phyloP scores from a whole-genome alignment of 371 early-diverging fungal species.

The Actinomucor elegans region DNA sequence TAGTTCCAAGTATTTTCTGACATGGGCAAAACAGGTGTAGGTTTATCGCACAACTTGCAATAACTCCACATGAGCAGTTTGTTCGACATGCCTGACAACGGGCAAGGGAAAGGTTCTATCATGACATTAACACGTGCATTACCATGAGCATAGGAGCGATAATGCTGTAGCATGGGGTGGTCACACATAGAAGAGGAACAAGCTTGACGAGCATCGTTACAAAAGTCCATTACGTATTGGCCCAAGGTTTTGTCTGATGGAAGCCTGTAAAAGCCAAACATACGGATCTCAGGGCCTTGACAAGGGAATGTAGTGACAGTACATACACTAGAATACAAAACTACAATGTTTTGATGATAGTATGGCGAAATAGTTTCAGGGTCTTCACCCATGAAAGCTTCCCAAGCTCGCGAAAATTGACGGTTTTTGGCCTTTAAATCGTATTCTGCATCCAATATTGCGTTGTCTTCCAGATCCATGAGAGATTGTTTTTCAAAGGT shows the following conservation, averaged over 20 bases:
- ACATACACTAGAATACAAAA: slow-evolving; percentile 74
- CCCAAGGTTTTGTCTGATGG: slow-evolving; percentile 86
- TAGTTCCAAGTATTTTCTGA: slow-evolving; percentile 91
- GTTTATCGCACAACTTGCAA: slow-evolving; percentile 73
- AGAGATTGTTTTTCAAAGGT: slow-evolving; percentile 25
- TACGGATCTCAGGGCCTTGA: slow-evolving; percentile 72
- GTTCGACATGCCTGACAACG: slow-evolving; percentile 72
- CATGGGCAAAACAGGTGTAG: slow-evolving; percentile 78
- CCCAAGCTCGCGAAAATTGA: slow-evolving; percentile 56
- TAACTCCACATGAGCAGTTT: slow-evolving; percentile 90
- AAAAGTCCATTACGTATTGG: slow-evolving; percentile 84
- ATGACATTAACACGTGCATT: slow-evolving; percentile 78
- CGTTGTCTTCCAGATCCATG: not conserved
- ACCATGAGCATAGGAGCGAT: slow-evolving; percentile 86
- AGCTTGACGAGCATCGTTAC: slow-evolving; percentile 62
- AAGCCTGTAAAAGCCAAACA: slow-evolving; percentile 82
- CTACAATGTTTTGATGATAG: slow-evolving; percentile 73
- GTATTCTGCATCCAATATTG: slow-evolving; percentile 37
- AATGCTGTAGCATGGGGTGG: slow-evolving; percentile 76
- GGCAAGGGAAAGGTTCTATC: slow-evolving; percentile 69
- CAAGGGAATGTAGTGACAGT: slow-evolving; percentile 72
- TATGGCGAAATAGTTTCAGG: slow-evolving; percentile 66
- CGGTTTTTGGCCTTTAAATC: slow-evolving; percentile 52
- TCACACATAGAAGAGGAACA: slow-evolving; percentile 79
- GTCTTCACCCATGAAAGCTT: slow-evolving; percentile 57